These are phyloP conservation scores for Exophiala viscosa DNA, from an alignment of 2,329 filamentous ascomycete species.

Conservation along the genomic window DNA sequence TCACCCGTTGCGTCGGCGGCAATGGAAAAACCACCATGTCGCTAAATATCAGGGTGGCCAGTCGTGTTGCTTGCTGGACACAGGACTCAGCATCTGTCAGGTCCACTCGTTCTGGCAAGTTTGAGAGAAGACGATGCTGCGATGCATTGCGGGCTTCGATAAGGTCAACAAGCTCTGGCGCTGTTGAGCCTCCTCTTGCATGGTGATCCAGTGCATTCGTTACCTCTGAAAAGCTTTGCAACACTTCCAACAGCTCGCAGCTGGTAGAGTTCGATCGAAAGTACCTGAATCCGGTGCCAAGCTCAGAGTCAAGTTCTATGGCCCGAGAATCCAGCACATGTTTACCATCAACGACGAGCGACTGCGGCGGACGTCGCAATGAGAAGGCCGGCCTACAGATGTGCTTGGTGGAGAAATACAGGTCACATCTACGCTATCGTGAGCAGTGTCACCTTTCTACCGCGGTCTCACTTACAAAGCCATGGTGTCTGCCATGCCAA, in stretches of 20 bases:
- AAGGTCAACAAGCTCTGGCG: conserved; percentile 21
- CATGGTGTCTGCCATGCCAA: conserved; percentile 22
- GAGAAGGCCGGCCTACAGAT: conserved; percentile 9
- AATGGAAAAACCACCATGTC: conserved; percentile 23
- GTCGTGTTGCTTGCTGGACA: conserved; percentile 12
- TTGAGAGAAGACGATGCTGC: conserved; percentile 18
- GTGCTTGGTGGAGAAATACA: conserved; percentile 22
- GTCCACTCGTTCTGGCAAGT: conserved; percentile 2
- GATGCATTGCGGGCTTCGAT: conserved; percentile 15
- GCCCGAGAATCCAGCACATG: conserved; percentile 12
- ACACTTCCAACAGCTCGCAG: conserved; percentile 3
- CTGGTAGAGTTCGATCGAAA: conserved; percentile 8
- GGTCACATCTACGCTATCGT: conserved; percentile 13
- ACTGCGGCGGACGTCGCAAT: conserved; percentile 3
- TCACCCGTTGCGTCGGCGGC: conserved; percentile 15
- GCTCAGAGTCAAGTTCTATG: conserved; percentile 21
- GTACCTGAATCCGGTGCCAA: conserved; percentile 19
- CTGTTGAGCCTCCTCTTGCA: conserved; percentile 12
- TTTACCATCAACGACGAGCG: conserved; percentile 15
- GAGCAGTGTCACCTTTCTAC: not conserved
- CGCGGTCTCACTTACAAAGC: conserved; percentile 13
- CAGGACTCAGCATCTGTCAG: not conserved
- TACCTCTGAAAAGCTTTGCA: conserved; percentile 15
- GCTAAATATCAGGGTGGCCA: conserved; percentile 18
- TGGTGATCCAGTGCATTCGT: conserved; percentile 21